A percentile compares a stretch with the other conserved stretches of the same genome.
Evolutionary conservation across 768 basidiomycete genomes (phyloP).

Genomic region (Hericium rajendrae): DNA sequence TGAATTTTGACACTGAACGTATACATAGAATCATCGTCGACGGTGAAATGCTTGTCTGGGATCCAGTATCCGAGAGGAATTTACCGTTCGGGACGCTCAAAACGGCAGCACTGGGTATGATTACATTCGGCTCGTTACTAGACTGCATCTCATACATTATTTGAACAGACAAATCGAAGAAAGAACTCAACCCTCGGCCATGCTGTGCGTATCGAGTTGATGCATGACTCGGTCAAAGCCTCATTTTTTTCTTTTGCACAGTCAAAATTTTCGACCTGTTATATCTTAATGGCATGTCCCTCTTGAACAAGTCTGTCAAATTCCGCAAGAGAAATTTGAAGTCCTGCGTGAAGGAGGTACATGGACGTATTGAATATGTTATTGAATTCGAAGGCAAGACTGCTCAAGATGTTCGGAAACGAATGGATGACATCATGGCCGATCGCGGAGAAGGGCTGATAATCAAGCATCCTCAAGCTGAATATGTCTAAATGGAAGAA

Average conservation of each 20-base stretch:
- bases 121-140: background rate
- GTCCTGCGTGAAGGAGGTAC: constrained; percentile 54
- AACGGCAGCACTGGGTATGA: constrained; percentile 74
- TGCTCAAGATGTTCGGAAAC: constrained; percentile 68
- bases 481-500: constrained; percentile 85
- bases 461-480: constrained; percentile 73
- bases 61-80: constrained; percentile 79
- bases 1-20: background rate
- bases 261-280: constrained; percentile 96
- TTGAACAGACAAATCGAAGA: constrained; percentile 55
- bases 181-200: constrained; percentile 69
- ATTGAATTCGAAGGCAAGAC: constrained; percentile 65
- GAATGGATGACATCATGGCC: constrained; percentile 79
- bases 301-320: constrained; percentile 60
- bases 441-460: constrained; percentile 87
- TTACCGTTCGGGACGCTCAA: constrained; percentile 92
- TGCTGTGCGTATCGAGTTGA: constrained; percentile 56
- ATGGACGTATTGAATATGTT: constrained; percentile 76
- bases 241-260: constrained; percentile 21
- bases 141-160: background rate
- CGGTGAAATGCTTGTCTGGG: constrained; percentile 98
- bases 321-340: constrained; percentile 75
- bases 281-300: constrained; percentile 75
- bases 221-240: background rate
- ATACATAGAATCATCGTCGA: constrained; percentile 76